Conservation (phyloP, 371 early-diverging fungal genomes). For the Apophysomyces variabilis region DNA sequence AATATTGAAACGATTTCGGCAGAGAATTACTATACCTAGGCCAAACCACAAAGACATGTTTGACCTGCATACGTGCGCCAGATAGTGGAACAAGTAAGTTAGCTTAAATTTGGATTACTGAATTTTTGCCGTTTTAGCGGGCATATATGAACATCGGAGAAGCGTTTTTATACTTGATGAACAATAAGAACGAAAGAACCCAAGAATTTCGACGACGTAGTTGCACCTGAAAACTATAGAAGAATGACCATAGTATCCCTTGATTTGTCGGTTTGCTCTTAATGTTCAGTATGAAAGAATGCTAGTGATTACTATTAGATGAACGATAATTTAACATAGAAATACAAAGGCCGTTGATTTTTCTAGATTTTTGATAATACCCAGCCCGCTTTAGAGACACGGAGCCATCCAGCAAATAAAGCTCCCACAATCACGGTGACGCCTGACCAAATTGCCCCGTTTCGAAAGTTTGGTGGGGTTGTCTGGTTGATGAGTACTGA, state of each 20-base stretch:
- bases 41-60: background rate
- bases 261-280: too few relatives aligned
- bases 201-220: too few relatives aligned
- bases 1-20: background rate
- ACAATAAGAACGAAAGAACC: too few relatives aligned
- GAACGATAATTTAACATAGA: background rate
- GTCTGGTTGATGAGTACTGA: slow-evolving; percentile 43
- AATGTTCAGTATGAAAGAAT: background rate
- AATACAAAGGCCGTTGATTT: background rate
- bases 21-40: background rate
- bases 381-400: slow-evolving; percentile 36
- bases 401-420: slow-evolving; percentile 27
- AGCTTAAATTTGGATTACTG: background rate
- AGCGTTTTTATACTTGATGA: too few relatives aligned
- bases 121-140: background rate
- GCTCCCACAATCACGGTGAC: slow-evolving; percentile 33
- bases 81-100: background rate
- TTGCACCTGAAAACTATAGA: too few relatives aligned
- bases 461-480: slow-evolving; percentile 19
- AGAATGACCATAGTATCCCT: too few relatives aligned
- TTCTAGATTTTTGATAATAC: slow-evolving; percentile 1
- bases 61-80: background rate
- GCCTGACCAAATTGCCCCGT: slow-evolving; percentile 29
- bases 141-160: background rate
- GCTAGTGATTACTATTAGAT: background rate